Evolutionary conservation across 1,139 yeast genomes (phyloP).

Genomic region (Hemisphaericaspora xylanilytica): DNA sequence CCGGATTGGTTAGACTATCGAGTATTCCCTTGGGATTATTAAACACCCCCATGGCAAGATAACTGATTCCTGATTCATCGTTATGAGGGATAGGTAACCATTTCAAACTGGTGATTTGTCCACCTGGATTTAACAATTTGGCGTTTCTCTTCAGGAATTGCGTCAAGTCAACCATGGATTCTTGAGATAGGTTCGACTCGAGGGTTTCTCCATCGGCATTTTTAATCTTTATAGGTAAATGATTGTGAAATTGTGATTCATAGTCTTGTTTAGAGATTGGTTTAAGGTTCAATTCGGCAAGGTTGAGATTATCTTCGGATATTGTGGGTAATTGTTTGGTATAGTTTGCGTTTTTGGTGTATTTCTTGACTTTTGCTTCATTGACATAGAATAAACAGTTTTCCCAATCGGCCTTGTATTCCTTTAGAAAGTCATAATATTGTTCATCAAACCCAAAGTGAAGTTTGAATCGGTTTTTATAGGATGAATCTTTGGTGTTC

Average conservation of each 20-base stretch:
- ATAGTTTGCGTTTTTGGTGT: background rate
- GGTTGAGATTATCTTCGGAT: conserved; percentile 7
- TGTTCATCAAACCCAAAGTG: conserved; percentile 35
- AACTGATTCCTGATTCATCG: conserved; percentile 20
- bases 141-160: conserved; percentile 33
- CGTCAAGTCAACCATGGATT: conserved; percentile 12
- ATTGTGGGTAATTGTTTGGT: conserved; percentile 5
- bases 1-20: conserved; percentile 26
- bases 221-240: background rate
- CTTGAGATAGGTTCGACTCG: background rate
- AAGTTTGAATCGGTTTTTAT: conserved; percentile 13
- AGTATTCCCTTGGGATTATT: conserved; percentile 28
- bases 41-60: conserved; percentile 52
- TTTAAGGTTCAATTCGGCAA: conserved; percentile 6
- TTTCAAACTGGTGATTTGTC: conserved; percentile 49
- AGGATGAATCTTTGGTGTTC: conserved; percentile 2
- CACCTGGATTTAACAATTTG: conserved; percentile 52
- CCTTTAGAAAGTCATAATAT: conserved; percentile 23
- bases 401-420: conserved; percentile 37
- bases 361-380: conserved; percentile 18
- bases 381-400: conserved; percentile 31
- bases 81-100: conserved; percentile 45
- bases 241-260: conserved; percentile 7
- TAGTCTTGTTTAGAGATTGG: conserved; percentile 8
- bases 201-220: background rate